phyloP scores from a whole-genome alignment of 495 filamentous ascomycete genomes.

The Hyaloscypha finlandica region DNA sequence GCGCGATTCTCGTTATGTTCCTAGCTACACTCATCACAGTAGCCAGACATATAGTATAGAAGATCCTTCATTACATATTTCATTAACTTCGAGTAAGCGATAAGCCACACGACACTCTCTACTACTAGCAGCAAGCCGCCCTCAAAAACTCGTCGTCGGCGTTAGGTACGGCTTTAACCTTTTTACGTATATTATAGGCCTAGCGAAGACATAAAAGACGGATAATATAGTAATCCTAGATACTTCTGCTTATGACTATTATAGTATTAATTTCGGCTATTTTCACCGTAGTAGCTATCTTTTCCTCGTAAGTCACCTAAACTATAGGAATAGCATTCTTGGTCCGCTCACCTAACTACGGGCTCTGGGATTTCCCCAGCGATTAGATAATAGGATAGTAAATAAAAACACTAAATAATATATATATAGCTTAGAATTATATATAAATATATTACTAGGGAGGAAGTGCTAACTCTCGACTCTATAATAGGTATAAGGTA shows the following conservation, averaged over 20 bases:
- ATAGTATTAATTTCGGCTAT: conserved; percentile 34
- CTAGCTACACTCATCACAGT: conserved; percentile 43
- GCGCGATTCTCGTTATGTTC: conserved; percentile 42
- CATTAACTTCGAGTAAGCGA: conserved; percentile 36
- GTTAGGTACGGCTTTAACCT: conserved; percentile 32
- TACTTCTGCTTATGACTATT: conserved; percentile 34
- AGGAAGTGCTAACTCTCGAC: not conserved
- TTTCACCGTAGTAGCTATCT: conserved; percentile 38
- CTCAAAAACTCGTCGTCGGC: conserved; percentile 38
- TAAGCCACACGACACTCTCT: conserved; percentile 29
- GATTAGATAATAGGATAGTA: not conserved
- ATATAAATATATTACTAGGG: conserved; percentile 34
- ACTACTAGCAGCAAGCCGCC: conserved; percentile 42
- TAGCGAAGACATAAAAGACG: conserved; percentile 36
- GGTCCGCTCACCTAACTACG: conserved; percentile 33
- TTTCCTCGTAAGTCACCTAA: conserved; percentile 38
- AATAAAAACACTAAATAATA: conserved; percentile 30
- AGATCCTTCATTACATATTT: conserved; percentile 40
- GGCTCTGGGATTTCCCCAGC: conserved; percentile 24
- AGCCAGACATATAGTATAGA: conserved; percentile 41
- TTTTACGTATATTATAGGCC: conserved; percentile 28
- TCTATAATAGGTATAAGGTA: conserved; percentile 18
- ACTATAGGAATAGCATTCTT: conserved; percentile 35
- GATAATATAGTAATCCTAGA: conserved; percentile 28
- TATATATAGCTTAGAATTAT: conserved; percentile 33